Evolutionary conservation across 139 green algal species (phyloP), one percentile per base, ranked within the genome.

Genomic region (Monoraphidium neglectum): DNA sequence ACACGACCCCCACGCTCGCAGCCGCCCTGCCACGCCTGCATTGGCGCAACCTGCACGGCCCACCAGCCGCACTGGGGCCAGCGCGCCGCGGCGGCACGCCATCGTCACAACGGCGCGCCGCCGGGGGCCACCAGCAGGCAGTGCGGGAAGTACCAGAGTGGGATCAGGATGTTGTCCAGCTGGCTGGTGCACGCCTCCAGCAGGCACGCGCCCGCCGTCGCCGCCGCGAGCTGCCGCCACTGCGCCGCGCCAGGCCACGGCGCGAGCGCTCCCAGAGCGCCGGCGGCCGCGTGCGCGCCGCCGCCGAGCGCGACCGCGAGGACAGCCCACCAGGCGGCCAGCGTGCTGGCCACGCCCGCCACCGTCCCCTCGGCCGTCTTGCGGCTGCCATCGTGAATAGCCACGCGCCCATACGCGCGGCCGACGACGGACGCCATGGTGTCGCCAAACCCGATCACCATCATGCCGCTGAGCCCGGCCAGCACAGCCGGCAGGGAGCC

Each of bases 121-220:
- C n/a, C n/a, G n/a, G n/a, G n/a, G n/a, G n/a, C n/a, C n/a, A 60
- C 40, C 54, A 83, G 53, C 37, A 86, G 40, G 54, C 86, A 46
- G 60, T 87, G 78, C 49, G 81, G 73, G n/a, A 80, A 3, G 66
- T 89, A 86, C 68, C 80, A 89, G 16, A 89, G 43, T 1, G 92
- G 89, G 26, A 95, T 68, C 65, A 96, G 86, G 4, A 95, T 67
- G 62, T 96, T 96, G 71, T 96, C 92, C 75, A 96, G 82, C 86
- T 96, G 92, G 8, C 75, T 77, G 12, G 92, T 96, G 2, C 81
- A 72, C 18, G 89, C 92, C 79, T 96, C 92, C 36, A 95, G 74
- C 54, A 93, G 35, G 59, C 87, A 89, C 2, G 87, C 87, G 26
- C 86, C 72, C 32, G 70, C 23, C 2, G 90, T 90, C 13, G 79